Percentiles rank a stretch among this genome's conserved stretches.
These are phyloP conservation scores for Purpureocillium lavendulum DNA, from an alignment of 2,329 filamentous ascomycete genomes.

Conservation along the genomic window DNA sequence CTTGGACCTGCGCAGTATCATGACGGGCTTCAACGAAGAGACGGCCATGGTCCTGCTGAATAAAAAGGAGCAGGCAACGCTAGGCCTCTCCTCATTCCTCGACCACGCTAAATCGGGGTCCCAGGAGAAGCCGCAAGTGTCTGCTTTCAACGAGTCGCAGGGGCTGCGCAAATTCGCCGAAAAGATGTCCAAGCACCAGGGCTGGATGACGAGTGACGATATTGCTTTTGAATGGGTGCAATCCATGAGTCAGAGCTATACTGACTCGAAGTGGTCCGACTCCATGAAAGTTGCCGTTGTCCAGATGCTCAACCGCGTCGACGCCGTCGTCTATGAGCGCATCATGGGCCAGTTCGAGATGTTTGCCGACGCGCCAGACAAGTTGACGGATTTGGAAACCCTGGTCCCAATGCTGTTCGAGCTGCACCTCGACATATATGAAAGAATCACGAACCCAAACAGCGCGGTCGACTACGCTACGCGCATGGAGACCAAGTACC, in stretches of 20 bases:
- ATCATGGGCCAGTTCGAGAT: slow-evolving; percentile 33
- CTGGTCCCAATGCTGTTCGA: slow-evolving; percentile 53
- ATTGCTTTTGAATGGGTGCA: slow-evolving; percentile 51
- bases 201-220: slow-evolving; percentile 48
- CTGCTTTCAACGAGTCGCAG: slow-evolving; percentile 42
- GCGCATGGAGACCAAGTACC: slow-evolving; percentile 38
- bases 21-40: slow-evolving; percentile 46
- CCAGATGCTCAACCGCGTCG: slow-evolving; percentile 45
- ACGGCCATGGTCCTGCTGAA: slow-evolving; percentile 42
- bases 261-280: slow-evolving; percentile 48
- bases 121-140: slow-evolving; percentile 37
- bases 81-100: slow-evolving; percentile 52
- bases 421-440: slow-evolving; percentile 52
- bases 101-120: slow-evolving; percentile 53
- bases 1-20: slow-evolving; percentile 38
- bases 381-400: slow-evolving; percentile 26
- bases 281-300: slow-evolving; percentile 47
- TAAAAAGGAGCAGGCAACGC: slow-evolving; percentile 42
- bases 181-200: slow-evolving; percentile 29
- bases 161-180: slow-evolving; percentile 45
- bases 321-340: slow-evolving; percentile 42
- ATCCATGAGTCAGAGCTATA: slow-evolving; percentile 41
- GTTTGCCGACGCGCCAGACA: slow-evolving; percentile 12
- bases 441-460: slow-evolving; percentile 48
- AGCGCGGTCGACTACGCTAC: slow-evolving; percentile 42